Evolutionary conservation across 345 rosid genomes (phyloP).

Genomic region (Xanthoceras sorbifolium): DNA sequence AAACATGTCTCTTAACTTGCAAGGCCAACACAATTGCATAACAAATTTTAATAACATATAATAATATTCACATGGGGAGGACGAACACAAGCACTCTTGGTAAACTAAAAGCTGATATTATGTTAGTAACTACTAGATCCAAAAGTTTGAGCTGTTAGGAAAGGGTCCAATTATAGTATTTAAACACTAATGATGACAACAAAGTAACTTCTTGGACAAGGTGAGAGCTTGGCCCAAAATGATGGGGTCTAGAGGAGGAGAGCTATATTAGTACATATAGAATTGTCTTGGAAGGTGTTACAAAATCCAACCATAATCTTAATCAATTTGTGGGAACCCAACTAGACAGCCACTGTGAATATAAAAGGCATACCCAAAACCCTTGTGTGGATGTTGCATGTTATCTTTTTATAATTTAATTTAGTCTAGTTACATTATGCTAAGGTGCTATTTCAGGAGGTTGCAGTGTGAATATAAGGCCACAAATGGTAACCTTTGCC

Average conservation of each 20-base stretch:
- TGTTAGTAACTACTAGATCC: not conserved
- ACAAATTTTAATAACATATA: not conserved
- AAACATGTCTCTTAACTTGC: not conserved
- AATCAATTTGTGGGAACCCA: not conserved
- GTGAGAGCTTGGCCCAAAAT: not conserved
- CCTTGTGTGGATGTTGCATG: slow-evolving; percentile 6
- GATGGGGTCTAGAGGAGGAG: not conserved
- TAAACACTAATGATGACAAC: not conserved
- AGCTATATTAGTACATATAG: not conserved
- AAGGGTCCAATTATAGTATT: not conserved
- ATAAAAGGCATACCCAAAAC: not conserved
- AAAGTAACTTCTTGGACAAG: not conserved
- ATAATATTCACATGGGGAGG: not conserved
- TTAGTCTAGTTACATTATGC: not conserved
- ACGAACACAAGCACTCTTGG: not conserved
- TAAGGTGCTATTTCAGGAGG: not conserved
- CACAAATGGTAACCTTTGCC: not conserved
- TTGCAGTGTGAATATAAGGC: not conserved
- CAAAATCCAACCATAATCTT: not conserved
- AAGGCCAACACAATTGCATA: not conserved
- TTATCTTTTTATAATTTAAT: not conserved
- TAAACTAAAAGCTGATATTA: not conserved
- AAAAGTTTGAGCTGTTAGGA: not conserved
- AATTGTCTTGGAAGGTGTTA: not conserved
- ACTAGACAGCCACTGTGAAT: not conserved